These are phyloP conservation scores for Galerina marginata DNA, from an alignment of 768 basidiomycete species.

Conservation along the genomic window DNA sequence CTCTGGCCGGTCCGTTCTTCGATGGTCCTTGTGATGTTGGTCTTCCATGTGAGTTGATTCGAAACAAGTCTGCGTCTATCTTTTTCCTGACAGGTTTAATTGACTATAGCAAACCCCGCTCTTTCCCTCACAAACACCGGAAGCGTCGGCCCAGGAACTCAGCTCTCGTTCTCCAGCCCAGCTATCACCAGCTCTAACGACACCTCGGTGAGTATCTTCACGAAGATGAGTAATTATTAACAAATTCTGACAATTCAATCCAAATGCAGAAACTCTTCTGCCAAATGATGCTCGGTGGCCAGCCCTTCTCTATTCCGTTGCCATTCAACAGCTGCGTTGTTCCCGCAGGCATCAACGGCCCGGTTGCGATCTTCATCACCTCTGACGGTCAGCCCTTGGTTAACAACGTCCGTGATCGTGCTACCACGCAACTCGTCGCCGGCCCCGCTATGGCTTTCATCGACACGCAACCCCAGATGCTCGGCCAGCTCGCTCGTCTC, in stretches of 20 bases:
- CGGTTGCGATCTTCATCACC: conserved; percentile 76
- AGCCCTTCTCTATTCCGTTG: conserved; percentile 57
- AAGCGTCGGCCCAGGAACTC: conserved; percentile 59
- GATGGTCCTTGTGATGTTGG: conserved; percentile 67
- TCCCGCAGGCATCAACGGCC: conserved; percentile 72
- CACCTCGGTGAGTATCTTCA: conserved; percentile 39
- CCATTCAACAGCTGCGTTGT: conserved; percentile 67
- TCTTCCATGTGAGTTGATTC: conserved; percentile 45
- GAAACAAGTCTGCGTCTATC: neutral
- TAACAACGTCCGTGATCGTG: conserved; percentile 65
- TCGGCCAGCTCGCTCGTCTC: conserved; percentile 51
- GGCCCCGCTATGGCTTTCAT: conserved; percentile 76
- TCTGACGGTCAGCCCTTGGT: conserved; percentile 63
- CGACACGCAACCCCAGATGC: conserved; percentile 58
- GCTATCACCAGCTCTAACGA: conserved; percentile 58
- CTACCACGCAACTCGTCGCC: conserved; percentile 60
- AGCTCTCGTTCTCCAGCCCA: conserved; percentile 61
- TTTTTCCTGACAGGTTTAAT: neutral
- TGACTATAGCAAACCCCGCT: conserved; percentile 55
- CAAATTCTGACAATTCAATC: conserved; percentile 6
- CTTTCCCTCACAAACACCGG: conserved; percentile 70
- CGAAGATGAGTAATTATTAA: neutral
- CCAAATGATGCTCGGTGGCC: conserved; percentile 77
- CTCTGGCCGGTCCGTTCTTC: conserved; percentile 71
- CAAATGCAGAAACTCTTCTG: conserved; percentile 59